Percentiles rank a stretch among this genome's conserved stretches.
phyloP scores from a whole-genome alignment of 2,329 filamentous ascomycete genomes.

The Aspergillus sp. region DNA sequence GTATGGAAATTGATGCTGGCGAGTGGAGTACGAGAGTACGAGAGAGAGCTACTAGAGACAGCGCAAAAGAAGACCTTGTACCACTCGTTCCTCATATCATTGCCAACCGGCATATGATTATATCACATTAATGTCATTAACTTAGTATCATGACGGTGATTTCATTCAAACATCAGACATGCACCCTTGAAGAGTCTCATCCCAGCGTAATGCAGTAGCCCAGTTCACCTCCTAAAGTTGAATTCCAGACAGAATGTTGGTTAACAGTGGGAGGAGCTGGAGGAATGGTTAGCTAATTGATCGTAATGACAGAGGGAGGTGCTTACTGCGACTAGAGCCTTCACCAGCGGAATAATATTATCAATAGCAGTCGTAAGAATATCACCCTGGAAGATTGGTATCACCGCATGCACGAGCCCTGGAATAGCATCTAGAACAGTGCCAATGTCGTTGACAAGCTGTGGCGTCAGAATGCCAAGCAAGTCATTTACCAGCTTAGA shows the following conservation, averaged over 20 bases:
- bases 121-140: not conserved
- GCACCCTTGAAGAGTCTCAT: not conserved
- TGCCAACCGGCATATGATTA: not conserved
- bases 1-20: too few relatives aligned
- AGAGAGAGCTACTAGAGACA: too few relatives aligned
- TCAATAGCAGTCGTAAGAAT: not conserved
- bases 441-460: not conserved
- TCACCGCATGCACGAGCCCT: not conserved
- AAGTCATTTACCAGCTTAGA: not conserved
- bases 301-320: not conserved
- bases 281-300: not conserved
- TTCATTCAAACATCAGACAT: not conserved
- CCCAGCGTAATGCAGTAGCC: too few relatives aligned
- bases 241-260: not conserved
- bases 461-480: not conserved
- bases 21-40: too few relatives aligned
- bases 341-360: not conserved
- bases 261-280: not conserved
- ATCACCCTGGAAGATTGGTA: not conserved
- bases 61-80: not conserved
- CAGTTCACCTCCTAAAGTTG: not conserved
- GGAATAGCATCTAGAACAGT: not conserved
- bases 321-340: not conserved
- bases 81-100: not conserved
- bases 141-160: not conserved